Percentiles rank a stretch among this genome's conserved stretches.
Evolutionary conservation across 179 eudicot species (phyloP).

Genomic region (Beta lomatogona): DNA sequence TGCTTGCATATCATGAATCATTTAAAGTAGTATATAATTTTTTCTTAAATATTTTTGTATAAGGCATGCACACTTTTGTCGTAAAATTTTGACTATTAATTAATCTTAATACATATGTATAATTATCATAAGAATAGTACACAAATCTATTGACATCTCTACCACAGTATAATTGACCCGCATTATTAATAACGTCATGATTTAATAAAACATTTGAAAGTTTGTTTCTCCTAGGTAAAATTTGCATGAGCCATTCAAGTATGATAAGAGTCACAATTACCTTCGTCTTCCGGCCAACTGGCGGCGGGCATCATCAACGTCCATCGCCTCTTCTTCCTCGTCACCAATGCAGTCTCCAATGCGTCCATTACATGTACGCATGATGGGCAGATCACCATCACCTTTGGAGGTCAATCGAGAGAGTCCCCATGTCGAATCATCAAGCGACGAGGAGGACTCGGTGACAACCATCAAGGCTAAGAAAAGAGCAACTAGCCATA

Average conservation of each 20-base stretch:
- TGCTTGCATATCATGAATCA: too few relatives aligned
- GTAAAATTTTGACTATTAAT: too few relatives aligned
- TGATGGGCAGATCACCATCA: conserved; percentile 17
- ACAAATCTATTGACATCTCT: too few relatives aligned
- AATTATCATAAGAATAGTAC: too few relatives aligned
- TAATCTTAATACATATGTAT: too few relatives aligned
- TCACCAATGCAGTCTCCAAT: conserved; percentile 31
- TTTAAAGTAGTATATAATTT: too few relatives aligned
- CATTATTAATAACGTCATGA: background rate
- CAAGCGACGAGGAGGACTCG: conserved; percentile 17
- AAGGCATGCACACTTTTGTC: too few relatives aligned
- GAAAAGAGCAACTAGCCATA: conserved; percentile 25
- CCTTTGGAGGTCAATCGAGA: conserved; percentile 16
- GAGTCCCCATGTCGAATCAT: conserved; percentile 27
- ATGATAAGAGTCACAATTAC: background rate
- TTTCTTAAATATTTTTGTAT: too few relatives aligned
- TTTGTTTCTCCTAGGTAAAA: background rate
- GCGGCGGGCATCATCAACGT: conserved; percentile 24
- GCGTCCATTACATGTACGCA: conserved; percentile 26
- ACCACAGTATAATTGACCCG: background rate
- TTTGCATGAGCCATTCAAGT: background rate
- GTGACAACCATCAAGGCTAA: conserved; percentile 25
- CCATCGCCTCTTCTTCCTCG: conserved; percentile 26
- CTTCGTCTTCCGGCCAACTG: conserved; percentile 20
- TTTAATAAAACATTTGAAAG: background rate